A percentile compares a stretch with the other conserved stretches of the same genome.
Evolutionary conservation across 768 basidiomycete species (phyloP).

Genomic region (Trametes elegans): DNA sequence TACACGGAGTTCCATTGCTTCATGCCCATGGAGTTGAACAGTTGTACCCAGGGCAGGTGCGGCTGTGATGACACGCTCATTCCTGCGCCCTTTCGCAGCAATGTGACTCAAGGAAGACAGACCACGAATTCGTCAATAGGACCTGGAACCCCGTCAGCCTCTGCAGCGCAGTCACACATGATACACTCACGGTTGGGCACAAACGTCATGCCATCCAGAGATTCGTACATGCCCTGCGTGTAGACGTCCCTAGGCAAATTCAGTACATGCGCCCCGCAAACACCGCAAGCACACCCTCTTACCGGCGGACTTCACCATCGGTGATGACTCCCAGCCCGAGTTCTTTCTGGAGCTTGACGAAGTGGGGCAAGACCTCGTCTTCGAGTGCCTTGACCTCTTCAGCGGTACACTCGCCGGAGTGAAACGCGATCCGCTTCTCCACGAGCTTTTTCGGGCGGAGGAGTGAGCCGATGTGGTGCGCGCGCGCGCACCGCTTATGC

Average conservation of each 20-base stretch:
- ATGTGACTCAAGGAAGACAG: constrained; percentile 18
- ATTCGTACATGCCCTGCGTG: constrained; percentile 65
- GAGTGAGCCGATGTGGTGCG: constrained; percentile 63
- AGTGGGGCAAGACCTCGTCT: constrained; percentile 49
- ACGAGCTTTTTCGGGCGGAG: constrained; percentile 51
- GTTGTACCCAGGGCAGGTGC: constrained; percentile 24
- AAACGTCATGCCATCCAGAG: constrained; percentile 57
- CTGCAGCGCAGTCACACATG: neutral
- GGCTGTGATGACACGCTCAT: constrained; percentile 4
- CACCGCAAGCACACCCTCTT: neutral
- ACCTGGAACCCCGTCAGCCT: neutral
- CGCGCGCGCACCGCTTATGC: constrained; percentile 20
- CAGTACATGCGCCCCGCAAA: neutral
- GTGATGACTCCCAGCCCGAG: constrained; percentile 55
- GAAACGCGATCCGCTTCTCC: constrained; percentile 42
- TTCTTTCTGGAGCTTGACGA: constrained; percentile 54
- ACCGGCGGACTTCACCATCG: constrained; percentile 51
- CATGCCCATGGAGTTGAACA: constrained; percentile 21
- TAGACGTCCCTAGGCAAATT: constrained; percentile 42
- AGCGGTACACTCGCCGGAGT: constrained; percentile 38
- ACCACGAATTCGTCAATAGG: constrained; percentile 15
- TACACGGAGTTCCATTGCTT: constrained; percentile 21
- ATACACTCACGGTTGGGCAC: constrained; percentile 43
- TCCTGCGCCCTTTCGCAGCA: constrained; percentile 8
- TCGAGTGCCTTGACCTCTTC: constrained; percentile 47